These are phyloP conservation scores for Sporisorium sorghi DNA, from an alignment of 1,284 basidiomycete species.

Conservation along the genomic window DNA sequence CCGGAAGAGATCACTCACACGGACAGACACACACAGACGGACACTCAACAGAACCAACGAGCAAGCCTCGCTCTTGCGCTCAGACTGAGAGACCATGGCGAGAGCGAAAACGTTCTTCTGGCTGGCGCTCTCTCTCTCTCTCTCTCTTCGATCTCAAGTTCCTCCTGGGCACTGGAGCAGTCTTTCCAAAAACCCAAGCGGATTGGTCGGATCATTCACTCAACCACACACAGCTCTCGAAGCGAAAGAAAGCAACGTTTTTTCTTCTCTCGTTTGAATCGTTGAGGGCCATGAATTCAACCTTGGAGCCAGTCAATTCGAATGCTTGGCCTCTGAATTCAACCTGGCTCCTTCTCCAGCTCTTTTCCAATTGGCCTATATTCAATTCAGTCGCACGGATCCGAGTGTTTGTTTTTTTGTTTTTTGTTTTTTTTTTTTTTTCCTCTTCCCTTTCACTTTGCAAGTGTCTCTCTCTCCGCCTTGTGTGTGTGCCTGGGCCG, in stretches of 20 bases:
- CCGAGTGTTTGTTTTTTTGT: slow-evolving; percentile 4
- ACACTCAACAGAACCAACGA: too few relatives aligned
- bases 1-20: slow-evolving; percentile 8
- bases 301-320: background rate
- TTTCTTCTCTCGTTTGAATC: slow-evolving; percentile 13
- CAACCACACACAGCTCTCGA: too few relatives aligned
- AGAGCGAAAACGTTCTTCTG: slow-evolving; percentile 6
- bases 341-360: background rate
- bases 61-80: slow-evolving; percentile 2
- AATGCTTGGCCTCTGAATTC: background rate
- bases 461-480: background rate
- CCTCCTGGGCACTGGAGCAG: slow-evolving; percentile 14
- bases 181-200: slow-evolving; percentile 29
- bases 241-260: background rate
- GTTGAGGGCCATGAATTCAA: background rate
- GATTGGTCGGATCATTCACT: slow-evolving; percentile 38
- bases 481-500: slow-evolving; percentile 23
- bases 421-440: too few relatives aligned
- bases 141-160: slow-evolving; percentile 1
- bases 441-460: too few relatives aligned
- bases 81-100: slow-evolving; percentile 5
- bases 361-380: background rate
- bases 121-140: background rate
- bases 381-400: slow-evolving; percentile 9
- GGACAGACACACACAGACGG: background rate